Evolutionary conservation across 495 filamentous ascomycete species (phyloP), one percentile per base, ranked within the genome.

Genomic region (Venustampulla echinocandica): DNA sequence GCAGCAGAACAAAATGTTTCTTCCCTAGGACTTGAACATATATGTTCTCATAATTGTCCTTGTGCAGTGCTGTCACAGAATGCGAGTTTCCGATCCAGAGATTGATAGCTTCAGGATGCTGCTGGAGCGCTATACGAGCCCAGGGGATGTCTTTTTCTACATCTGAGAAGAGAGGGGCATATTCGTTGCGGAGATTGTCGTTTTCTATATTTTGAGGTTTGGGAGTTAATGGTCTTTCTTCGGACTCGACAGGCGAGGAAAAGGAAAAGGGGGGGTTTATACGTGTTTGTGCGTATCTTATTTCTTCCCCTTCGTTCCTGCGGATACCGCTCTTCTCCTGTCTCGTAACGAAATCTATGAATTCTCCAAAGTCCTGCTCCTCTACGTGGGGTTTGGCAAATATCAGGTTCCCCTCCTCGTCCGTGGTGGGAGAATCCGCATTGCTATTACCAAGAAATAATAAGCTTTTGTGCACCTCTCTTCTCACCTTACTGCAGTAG

Each of bases 31-130:
- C 62, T 50, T 87, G 82, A 4, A 82, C 79, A 63, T 87, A 90
- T 1, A 90, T 68, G 61, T 89, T 90, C 60, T 90, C 83, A 59
- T 88, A 88, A 60, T 79, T 78, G 64, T 90, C 85, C 51, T 78
- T 80, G 63, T 90, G 85, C 45, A 89, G 61, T 2, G 82, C 73
- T 0, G 84, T 86, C 1, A 69, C 65, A 36, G 77, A 82, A 11
- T 60, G 60, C 13, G 70, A 74, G 63, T 81, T 82, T 34, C 85
- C 85, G 50, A 90, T 76, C 85, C 85, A 90, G 50, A 90, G 63
- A 58, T 90, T 90, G 50, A 84, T 73, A 14, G 85, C 84, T 35
- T 89, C 84, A 0, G 84, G 80, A 1, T 53, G 40, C 28, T 67
- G 57, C 15, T 71, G 64, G 0, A 90, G 69, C 0, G 82, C 82